Conservation (phyloP, 2,329 filamentous ascomycete genomes). For the Monosporascus sp. region DNA sequence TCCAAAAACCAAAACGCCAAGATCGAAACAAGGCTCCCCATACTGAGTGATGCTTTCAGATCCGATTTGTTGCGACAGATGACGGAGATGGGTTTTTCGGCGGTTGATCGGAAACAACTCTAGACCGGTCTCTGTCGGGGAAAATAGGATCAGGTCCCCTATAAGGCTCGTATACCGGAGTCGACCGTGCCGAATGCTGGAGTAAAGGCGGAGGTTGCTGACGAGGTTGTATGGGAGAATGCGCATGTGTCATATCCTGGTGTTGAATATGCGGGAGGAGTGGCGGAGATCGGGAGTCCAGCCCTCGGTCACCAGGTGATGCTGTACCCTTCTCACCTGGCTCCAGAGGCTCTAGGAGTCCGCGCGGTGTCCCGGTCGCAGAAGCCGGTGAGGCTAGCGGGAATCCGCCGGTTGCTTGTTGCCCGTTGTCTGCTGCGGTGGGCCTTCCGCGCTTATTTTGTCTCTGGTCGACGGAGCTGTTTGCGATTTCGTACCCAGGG, state of each 20-base stretch:
- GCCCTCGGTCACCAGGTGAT: constrained; percentile 23
- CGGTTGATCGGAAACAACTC: constrained; percentile 23
- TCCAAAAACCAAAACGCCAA: background rate
- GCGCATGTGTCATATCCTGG: constrained; percentile 16
- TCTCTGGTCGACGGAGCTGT: constrained; percentile 18
- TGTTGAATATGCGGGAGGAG: constrained; percentile 21
- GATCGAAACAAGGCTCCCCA: background rate
- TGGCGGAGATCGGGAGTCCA: constrained; percentile 23
- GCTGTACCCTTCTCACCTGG: constrained; percentile 24
- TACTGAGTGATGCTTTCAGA: background rate
- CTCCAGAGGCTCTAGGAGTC: constrained; percentile 24
- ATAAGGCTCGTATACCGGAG: constrained; percentile 20
- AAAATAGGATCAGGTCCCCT: constrained; percentile 27
- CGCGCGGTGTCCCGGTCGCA: constrained; percentile 23
- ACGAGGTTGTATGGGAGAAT: constrained; percentile 20
- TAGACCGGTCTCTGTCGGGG: constrained; percentile 26
- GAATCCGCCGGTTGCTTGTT: constrained; percentile 18
- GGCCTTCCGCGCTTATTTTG: constrained; percentile 20
- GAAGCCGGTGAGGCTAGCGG: constrained; percentile 25
- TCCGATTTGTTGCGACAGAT: constrained; percentile 22
- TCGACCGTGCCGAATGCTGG: constrained; percentile 16
- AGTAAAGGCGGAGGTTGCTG: constrained; percentile 19
- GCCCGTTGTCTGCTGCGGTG: constrained; percentile 21
- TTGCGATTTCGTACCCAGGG: constrained; percentile 26
- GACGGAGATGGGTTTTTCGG: constrained; percentile 20